Conservation (phyloP, 2,329 filamentous ascomycete species). For the Massarina eburnea region DNA sequence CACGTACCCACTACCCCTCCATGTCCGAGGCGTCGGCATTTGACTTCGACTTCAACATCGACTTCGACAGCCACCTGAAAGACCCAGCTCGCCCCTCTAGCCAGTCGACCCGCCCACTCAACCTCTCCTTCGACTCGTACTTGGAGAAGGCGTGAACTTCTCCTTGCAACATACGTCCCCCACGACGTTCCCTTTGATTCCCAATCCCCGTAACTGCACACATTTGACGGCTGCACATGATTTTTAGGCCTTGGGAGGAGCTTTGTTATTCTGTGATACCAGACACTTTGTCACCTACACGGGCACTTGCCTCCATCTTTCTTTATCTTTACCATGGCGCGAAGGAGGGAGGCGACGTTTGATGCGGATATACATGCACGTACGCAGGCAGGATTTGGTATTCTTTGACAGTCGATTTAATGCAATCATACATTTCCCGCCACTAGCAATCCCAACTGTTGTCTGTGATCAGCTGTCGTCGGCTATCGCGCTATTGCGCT, state of each 20-base stretch:
- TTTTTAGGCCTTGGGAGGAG: slow-evolving; percentile 30
- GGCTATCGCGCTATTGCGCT: too few species aligned
- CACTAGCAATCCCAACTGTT: too few species aligned
- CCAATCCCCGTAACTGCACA: slow-evolving; percentile 17
- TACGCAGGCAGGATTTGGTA: slow-evolving; percentile 2
- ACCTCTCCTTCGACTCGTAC: slow-evolving; percentile 13
- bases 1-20: slow-evolving; percentile 40
- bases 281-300: slow-evolving; percentile 40
- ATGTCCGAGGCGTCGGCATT: slow-evolving; percentile 43
- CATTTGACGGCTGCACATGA: slow-evolving; percentile 34
- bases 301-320: slow-evolving; percentile 24
- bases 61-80: slow-evolving; percentile 17
- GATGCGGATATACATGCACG: slow-evolving; percentile 4
- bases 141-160: slow-evolving; percentile 14
- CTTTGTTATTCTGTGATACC: slow-evolving; percentile 38
- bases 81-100: slow-evolving; percentile 10
- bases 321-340: slow-evolving; percentile 5
- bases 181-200: slow-evolving; percentile 12
- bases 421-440: slow-evolving; percentile 1
- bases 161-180: slow-evolving; percentile 12
- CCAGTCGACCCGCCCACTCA: slow-evolving; percentile 18
- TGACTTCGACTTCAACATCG: slow-evolving; percentile 34
- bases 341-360: not conserved
- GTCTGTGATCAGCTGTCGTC: too few species aligned
- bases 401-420: slow-evolving; percentile 1